These are phyloP conservation scores for Gastrodia elata DNA, from an alignment of 106 monocot species.

Conservation along the genomic window DNA sequence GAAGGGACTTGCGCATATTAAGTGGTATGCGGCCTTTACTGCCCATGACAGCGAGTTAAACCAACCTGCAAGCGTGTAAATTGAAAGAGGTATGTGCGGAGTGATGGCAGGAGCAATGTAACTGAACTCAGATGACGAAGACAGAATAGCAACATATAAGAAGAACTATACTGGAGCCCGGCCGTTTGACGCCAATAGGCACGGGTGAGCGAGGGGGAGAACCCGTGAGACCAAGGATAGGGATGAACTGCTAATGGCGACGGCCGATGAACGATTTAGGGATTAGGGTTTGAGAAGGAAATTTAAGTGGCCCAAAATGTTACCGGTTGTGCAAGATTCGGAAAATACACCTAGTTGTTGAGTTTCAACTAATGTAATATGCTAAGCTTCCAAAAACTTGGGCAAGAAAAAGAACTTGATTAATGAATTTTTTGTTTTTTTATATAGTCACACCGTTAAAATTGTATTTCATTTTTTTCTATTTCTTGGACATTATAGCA, in stretches of 20 bases:
- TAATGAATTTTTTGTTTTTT: too few species aligned
- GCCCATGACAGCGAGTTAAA: conserved; percentile 30
- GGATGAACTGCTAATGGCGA: background rate
- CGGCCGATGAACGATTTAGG: background rate
- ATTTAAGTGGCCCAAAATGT: too few species aligned
- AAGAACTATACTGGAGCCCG: background rate
- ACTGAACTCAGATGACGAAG: background rate
- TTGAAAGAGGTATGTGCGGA: background rate
- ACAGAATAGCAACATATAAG: background rate
- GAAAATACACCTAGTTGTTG: too few species aligned
- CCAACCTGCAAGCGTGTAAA: background rate
- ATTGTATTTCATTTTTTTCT: too few species aligned
- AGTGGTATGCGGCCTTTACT: conserved; percentile 55
- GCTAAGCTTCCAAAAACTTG: too few species aligned
- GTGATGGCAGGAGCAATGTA: background rate
- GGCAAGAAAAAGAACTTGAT: too few species aligned
- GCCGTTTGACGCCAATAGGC: background rate
- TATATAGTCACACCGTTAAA: too few species aligned
- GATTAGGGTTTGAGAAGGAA: background rate
- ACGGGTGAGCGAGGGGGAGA: background rate
- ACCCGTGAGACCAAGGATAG: background rate
- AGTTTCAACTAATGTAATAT: too few species aligned
- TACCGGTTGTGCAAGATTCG: too few species aligned
- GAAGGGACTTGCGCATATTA: conserved; percentile 36
- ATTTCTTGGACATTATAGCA: too few species aligned